Percentiles rank a stretch among this genome's conserved stretches.
phyloP scores from a whole-genome alignment of 108 stramenopile species.

The Skeletonema marinoi region DNA sequence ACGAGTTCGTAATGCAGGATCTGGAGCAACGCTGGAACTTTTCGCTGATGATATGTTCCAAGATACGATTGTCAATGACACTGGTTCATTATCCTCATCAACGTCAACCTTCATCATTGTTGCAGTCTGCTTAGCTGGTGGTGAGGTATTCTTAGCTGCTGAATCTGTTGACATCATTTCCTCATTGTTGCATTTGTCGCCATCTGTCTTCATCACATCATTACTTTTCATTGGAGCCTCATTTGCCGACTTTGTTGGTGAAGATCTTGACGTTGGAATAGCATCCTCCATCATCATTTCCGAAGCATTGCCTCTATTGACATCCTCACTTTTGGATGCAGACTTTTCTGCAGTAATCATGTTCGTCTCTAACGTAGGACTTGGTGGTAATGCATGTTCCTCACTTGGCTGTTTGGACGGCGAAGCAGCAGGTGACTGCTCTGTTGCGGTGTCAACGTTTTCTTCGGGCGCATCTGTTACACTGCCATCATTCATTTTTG shows the following conservation, averaged over 20 bases:
- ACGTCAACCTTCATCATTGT: background rate
- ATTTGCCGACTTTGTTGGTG: background rate
- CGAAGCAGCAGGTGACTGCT: too few species aligned
- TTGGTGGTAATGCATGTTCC: too few species aligned
- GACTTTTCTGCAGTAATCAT: background rate
- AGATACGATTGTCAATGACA: slow-evolving; percentile 12
- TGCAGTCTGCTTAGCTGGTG: background rate
- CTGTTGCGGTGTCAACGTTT: background rate
- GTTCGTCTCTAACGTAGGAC: background rate
- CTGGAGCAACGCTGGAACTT: slow-evolving; percentile 14
- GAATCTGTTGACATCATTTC: background rate
- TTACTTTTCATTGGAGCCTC: background rate
- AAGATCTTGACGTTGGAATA: background rate
- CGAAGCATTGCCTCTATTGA: background rate
- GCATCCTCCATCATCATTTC: background rate
- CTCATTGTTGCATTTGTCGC: background rate
- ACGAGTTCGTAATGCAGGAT: background rate
- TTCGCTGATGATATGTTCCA: slow-evolving; percentile 29
- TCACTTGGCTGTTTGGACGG: too few species aligned
- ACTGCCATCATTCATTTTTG: too few species aligned
- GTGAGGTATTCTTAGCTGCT: background rate
- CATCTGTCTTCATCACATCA: background rate
- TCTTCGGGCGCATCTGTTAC: background rate
- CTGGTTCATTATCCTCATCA: background rate
- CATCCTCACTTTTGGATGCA: too few species aligned